Base-by-base conservation (phyloP, 2,329 filamentous ascomycete species). In the Colletotrichum sp. region DNA sequence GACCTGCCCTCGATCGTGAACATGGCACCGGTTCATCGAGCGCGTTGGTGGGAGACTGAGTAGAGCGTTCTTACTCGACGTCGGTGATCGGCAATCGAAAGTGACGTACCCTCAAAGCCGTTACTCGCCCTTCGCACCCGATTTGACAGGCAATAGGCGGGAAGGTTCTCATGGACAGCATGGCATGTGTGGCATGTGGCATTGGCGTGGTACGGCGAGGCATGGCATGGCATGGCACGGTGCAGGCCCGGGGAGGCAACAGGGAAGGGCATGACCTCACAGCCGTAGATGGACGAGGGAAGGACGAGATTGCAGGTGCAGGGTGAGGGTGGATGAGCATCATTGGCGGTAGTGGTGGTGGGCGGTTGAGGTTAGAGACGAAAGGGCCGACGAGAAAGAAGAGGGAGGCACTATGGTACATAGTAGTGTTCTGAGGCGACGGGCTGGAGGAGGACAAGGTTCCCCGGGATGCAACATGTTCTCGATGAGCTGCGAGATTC, bases 41-140 rank as follows among this genome's bases (percentile, higher is more conserved):
- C 22, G 16, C 30, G 44, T 52, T 44, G 44, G 44, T 30, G 18
- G 26, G 26, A 34, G 16, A 62, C 34, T 68, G 73, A 65, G 57
- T 68, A 57, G 55, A 26, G 24, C 18, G 32, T 22, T 68, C 63
- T 64, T 63, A 44, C 32, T 72, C 52, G 22, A 28, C 36, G 57
- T 76, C 70, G 70, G 73, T 63, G 22, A 60, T 76, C 64, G 70
- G 64, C 70, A 65, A 60, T 69, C 30, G 55, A 32, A 68, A 65
- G 15, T 13, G n/a, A 65, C 30, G 48, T 65, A 28, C 48, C 18
- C 16, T 32, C n/a, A 24, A 36, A 24, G 64, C 57, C 57, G 32
- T 39, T 63, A 44, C 30, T 72, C 55, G 39, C 63, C 57, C 34
- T 68, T 16, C 24, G n/a, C 36, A 48, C 64, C 65, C 22, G 55